Conservation (phyloP, 441 rosid species). For the Gossypium gossypioides region DNA sequence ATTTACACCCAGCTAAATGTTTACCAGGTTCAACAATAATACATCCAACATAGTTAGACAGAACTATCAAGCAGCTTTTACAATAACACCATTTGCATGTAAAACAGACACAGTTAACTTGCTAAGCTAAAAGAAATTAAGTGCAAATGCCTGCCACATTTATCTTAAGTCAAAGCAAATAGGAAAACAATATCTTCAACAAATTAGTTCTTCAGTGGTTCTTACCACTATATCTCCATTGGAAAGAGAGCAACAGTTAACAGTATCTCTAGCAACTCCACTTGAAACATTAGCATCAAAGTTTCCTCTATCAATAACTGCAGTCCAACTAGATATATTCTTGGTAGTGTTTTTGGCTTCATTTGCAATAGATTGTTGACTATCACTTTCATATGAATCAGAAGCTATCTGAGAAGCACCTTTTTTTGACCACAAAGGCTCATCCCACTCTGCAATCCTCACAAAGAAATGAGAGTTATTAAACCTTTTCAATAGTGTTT, state of each 20-base stretch:
- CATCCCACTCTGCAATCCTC: conserved; percentile 76
- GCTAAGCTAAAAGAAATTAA: not conserved
- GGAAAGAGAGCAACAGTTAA: conserved; percentile 64
- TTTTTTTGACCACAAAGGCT: conserved; percentile 82
- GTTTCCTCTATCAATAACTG: conserved; percentile 71
- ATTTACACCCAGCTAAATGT: not conserved
- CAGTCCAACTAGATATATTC: conserved; percentile 33
- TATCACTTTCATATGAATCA: conserved; percentile 30
- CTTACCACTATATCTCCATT: conserved; percentile 98
- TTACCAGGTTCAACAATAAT: not conserved
- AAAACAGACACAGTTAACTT: conserved; percentile 3
- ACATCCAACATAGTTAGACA: conserved; percentile 5
- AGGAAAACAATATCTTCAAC: conserved; percentile 10
- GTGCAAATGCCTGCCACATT: not conserved
- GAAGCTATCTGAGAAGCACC: conserved; percentile 30
- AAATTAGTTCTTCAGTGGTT: conserved; percentile 19
- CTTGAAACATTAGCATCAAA: conserved; percentile 69
- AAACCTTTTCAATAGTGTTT: conserved; percentile 62
- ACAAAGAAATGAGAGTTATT: conserved; percentile 85
- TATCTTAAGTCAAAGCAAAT: not conserved
- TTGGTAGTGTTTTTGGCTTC: conserved; percentile 23
- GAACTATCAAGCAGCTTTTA: conserved; percentile 1
- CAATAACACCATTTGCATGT: not conserved
- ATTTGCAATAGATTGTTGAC: conserved; percentile 20
- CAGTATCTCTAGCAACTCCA: conserved; percentile 70